Evolutionary conservation across 1,284 basidiomycete species (phyloP), one percentile per base, ranked within the genome.

Genomic region (Sparassis latifolia): DNA sequence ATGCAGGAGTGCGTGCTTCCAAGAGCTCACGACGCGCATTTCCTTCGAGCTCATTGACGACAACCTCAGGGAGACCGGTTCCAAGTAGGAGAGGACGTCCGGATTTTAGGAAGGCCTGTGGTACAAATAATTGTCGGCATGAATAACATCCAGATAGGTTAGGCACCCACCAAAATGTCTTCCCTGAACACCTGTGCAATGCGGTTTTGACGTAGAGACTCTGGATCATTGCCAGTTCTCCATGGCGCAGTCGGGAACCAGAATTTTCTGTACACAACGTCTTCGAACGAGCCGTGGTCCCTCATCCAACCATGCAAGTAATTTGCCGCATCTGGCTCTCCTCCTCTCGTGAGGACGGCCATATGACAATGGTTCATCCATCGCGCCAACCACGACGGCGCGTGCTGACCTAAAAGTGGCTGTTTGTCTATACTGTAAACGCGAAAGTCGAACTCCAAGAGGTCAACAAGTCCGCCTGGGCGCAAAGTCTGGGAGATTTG

Each of bases 361-460:
- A 70, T 63, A 48, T 72, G 65, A 38, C 72, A 68, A 49, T 78
- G 75, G 32, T 75, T 71, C 68, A 83, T 74, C 79, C 77, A 86
- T 31, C 78, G 77, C n/a, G 80, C 70, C 54, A 78, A 66, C 77
- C 76, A 84, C 0, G 79, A 79, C 4, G 66, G 68, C 10, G 67
- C 68, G 45, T 79, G 60, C 33, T 70, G 59, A 41, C 73, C 65
- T 33, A 76, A 62, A 42, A 84, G 67, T 3, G 70, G 72, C 39
- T 63, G 62, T 51, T 74, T 73, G 52, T 82, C 65, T 20, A 56
- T 55, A 54, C 80, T 81, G 58, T 86, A 82, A 7, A 78, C 68
- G 51, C 70, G 65, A 61, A 86, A 89, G 52, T 86, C 84, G 61
- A 80, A 84, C 66, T 90, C 87, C 48, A 76, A 68, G 35, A 89